A percentile compares a stretch with the other conserved stretches of the same genome.
phyloP scores from a whole-genome alignment of 306 rosid species.

The Rosa persica region DNA sequence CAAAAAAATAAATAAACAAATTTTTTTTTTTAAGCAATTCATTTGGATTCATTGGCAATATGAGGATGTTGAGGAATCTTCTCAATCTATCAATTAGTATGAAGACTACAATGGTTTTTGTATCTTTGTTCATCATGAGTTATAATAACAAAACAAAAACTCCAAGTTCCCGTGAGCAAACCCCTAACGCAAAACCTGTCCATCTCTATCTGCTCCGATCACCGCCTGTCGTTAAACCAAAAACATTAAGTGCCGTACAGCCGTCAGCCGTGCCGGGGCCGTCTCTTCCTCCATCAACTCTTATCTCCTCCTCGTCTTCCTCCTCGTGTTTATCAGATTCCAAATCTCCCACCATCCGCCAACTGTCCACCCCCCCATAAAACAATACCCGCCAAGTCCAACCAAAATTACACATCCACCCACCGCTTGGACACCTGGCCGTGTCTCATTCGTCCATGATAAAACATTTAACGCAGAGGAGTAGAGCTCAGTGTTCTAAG shows the following conservation, averaged over 20 bases:
- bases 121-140: background rate
- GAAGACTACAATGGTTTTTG: background rate
- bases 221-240: background rate
- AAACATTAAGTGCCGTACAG: background rate
- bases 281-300: background rate
- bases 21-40: too few species aligned
- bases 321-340: constrained; percentile 8
- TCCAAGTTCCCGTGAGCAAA: background rate
- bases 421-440: background rate
- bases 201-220: background rate
- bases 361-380: background rate
- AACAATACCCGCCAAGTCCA: background rate
- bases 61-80: background rate
- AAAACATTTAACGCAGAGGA: background rate
- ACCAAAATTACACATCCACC: background rate
- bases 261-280: background rate
- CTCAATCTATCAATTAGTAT: background rate
- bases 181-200: background rate
- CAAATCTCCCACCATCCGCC: background rate
- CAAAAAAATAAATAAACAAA: too few species aligned
- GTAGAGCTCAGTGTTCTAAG: background rate
- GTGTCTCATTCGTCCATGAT: accelerated
- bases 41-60: too few species aligned
- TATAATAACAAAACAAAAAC: background rate
- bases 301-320: background rate